phyloP scores from a whole-genome alignment of 495 filamentous ascomycete species.

The Hypoxylon perforatum region DNA sequence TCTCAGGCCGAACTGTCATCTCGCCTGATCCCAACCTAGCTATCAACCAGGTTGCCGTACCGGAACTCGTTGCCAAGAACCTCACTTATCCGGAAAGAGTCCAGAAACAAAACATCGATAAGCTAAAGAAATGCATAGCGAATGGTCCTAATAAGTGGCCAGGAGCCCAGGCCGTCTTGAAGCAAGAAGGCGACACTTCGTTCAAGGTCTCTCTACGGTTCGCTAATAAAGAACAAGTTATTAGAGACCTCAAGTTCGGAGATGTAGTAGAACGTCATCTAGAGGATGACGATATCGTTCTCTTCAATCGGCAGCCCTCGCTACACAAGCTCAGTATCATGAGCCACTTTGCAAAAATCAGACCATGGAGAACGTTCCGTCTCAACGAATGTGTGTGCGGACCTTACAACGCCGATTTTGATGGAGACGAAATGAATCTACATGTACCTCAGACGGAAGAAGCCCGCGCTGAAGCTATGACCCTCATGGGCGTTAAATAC shows the following conservation, averaged over 20 bases:
- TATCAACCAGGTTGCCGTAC: conserved; percentile 94
- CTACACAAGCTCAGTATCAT: conserved; percentile 98
- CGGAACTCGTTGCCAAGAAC: conserved; percentile 88
- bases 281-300: conserved; percentile 94
- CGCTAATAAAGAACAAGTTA: conserved; percentile 71
- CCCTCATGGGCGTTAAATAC: conserved; percentile 97
- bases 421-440: conserved; percentile 99
- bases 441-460: conserved; percentile 99
- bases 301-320: conserved; percentile 98
- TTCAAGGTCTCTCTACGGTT: conserved; percentile 81
- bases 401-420: conserved; percentile 99
- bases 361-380: conserved; percentile 95
- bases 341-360: conserved; percentile 89
- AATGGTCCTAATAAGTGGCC: conserved; percentile 84
- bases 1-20: conserved; percentile 97
- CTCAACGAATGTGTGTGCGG: conserved; percentile 98
- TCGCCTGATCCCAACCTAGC: conserved; percentile 94
- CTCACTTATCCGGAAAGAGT: conserved; percentile 94
- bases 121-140: conserved; percentile 74
- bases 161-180: conserved; percentile 83
- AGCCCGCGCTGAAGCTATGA: conserved; percentile 92
- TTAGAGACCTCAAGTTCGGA: conserved; percentile 78
- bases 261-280: conserved; percentile 95
- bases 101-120: conserved; percentile 82
- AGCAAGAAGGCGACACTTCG: conserved; percentile 59